Evolutionary conservation across 2,329 filamentous ascomycete genomes (phyloP).

Genomic region (Thelonectria discophora): DNA sequence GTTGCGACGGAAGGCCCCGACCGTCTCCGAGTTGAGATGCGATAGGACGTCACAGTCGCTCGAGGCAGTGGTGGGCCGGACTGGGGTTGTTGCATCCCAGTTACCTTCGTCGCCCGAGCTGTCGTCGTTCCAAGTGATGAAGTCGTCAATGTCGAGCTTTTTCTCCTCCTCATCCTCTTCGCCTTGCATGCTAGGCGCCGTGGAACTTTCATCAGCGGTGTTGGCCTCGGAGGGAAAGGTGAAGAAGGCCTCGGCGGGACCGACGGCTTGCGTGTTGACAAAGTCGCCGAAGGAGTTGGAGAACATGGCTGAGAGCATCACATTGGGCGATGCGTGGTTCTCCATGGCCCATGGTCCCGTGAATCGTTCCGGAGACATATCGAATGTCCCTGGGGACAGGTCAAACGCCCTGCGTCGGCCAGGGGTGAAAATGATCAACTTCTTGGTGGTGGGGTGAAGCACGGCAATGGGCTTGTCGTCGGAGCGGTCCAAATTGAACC

Average conservation of each 20-base stretch:
- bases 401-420: constrained; percentile 59
- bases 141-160: constrained; percentile 73
- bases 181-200: constrained; percentile 48
- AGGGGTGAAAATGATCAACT: constrained; percentile 72
- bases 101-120: constrained; percentile 68
- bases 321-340: constrained; percentile 68
- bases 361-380: constrained; percentile 43
- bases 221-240: constrained; percentile 71
- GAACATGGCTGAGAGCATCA: constrained; percentile 80
- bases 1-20: constrained; percentile 80
- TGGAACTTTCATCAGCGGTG: constrained; percentile 59
- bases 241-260: constrained; percentile 80
- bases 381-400: constrained; percentile 64
- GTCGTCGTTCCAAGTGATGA: constrained; percentile 72
- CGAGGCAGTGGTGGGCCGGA: constrained; percentile 57
- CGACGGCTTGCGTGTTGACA: constrained; percentile 72
- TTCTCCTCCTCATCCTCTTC: constrained; percentile 73
- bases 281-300: constrained; percentile 64
- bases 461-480: constrained; percentile 67
- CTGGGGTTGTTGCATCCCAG: constrained; percentile 61
- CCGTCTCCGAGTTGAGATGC: constrained; percentile 71
- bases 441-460: constrained; percentile 64
- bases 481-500: constrained; percentile 63
- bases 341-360: constrained; percentile 50
- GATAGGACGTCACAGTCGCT: constrained; percentile 62